These are phyloP conservation scores for Saururus chinensis DNA, from an alignment of 164 flowering plant genomes.

Conservation along the genomic window DNA sequence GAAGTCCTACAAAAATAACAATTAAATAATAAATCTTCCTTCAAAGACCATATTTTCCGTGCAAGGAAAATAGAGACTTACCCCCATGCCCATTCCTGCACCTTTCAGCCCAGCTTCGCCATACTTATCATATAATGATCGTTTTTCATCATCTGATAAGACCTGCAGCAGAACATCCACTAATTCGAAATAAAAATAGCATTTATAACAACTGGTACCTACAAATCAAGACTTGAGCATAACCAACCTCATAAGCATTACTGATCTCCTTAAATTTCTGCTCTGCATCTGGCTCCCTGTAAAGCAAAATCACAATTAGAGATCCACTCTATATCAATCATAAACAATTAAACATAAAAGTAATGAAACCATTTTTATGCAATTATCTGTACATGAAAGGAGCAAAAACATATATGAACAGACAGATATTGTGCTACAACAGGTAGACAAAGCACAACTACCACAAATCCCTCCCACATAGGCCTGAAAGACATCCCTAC, in stretches of 20 bases:
- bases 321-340: too few species aligned
- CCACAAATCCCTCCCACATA: too few species aligned
- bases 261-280: conserved; percentile 89
- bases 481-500: too few species aligned
- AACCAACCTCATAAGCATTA: conserved; percentile 85
- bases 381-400: too few species aligned
- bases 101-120: conserved; percentile 98
- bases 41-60: neutral
- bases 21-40: neutral
- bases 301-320: conserved; percentile 6
- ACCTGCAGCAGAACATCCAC: conserved; percentile 35
- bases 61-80: conserved; percentile 24
- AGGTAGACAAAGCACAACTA: too few species aligned
- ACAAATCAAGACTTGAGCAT: neutral
- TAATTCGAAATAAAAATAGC: neutral
- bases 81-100: conserved; percentile 85
- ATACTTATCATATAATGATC: conserved; percentile 83
- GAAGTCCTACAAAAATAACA: conserved; percentile 51
- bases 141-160: conserved; percentile 94
- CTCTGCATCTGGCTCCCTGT: conserved; percentile 88
- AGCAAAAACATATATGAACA: too few species aligned
- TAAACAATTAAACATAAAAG: too few species aligned
- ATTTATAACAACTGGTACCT: neutral
- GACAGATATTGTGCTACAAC: too few species aligned
- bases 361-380: too few species aligned